These are phyloP conservation scores for Phytopythium sindhum DNA, from an alignment of 352 stramenopile genomes.

Conservation along the genomic window DNA sequence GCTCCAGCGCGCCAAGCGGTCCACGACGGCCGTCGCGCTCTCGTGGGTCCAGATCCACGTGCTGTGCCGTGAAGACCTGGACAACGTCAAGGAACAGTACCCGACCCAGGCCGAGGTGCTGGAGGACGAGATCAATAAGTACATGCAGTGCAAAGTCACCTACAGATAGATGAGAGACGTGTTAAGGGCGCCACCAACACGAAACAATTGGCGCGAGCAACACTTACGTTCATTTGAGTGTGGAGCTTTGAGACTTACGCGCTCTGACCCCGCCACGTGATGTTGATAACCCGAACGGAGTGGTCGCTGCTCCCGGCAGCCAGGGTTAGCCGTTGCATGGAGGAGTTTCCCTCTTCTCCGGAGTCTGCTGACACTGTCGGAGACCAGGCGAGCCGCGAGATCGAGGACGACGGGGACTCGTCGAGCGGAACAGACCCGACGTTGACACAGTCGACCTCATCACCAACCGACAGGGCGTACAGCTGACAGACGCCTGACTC, in stretches of 20 bases:
- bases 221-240: not conserved
- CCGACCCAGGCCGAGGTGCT: conserved; percentile 49
- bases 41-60: conserved; percentile 79
- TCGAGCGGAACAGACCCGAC: conserved; percentile 18
- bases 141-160: conserved; percentile 60
- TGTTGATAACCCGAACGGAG: conserved; percentile 47
- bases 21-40: conserved; percentile 59
- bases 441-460: conserved; percentile 2
- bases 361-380: not conserved
- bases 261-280: conserved; percentile 11
- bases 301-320: conserved; percentile 45
- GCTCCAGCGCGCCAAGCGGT: conserved; percentile 58
- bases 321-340: conserved; percentile 11
- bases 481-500: conserved; percentile 38
- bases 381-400: conserved; percentile 54
- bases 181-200: not conserved
- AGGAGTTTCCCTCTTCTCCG: not conserved
- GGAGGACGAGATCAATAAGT: conserved; percentile 74
- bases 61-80: conserved; percentile 49
- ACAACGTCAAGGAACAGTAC: conserved; percentile 65
- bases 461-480: not conserved
- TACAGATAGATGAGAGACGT: conserved; percentile 37
- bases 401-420: conserved; percentile 27
- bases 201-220: not conserved
- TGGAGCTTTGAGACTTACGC: conserved; percentile 7